phyloP scores from a whole-genome alignment of 2,329 filamentous ascomycete genomes.

The Fusarium humuli region DNA sequence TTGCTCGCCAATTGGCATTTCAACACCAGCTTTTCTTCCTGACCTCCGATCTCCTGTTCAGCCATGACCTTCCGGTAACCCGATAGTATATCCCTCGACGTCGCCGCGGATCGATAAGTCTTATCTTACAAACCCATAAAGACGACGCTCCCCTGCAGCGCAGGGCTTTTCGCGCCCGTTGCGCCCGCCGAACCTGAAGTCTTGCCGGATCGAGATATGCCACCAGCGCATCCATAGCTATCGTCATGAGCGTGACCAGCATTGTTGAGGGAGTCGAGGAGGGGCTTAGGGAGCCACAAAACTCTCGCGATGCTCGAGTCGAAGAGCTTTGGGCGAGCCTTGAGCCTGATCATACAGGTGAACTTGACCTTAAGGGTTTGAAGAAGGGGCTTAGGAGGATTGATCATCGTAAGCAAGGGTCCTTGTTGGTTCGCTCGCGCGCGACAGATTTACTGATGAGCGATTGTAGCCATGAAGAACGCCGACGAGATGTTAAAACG shows the following conservation, averaged over 20 bases:
- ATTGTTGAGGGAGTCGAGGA: conserved; percentile 64
- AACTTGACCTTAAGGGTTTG: conserved; percentile 85
- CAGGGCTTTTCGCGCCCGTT: conserved; percentile 26
- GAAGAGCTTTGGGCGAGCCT: conserved; percentile 86
- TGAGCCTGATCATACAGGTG: conserved; percentile 79
- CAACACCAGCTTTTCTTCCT: conserved; percentile 30
- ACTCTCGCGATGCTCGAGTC: conserved; percentile 83
- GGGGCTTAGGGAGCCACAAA: conserved; percentile 81
- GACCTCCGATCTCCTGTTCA: conserved; percentile 13
- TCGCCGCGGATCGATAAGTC: conserved; percentile 10
- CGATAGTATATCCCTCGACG: conserved; percentile 7
- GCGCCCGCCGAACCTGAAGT: conserved; percentile 28
- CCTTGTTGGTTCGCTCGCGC: conserved; percentile 14
- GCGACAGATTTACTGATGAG: conserved; percentile 41
- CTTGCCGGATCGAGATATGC: conserved; percentile 51
- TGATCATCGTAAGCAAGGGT: conserved; percentile 79
- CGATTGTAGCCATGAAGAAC: conserved; percentile 78
- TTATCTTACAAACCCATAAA: conserved; percentile 4
- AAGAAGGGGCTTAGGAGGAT: conserved; percentile 87
- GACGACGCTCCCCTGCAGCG: conserved; percentile 19
- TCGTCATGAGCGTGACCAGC: conserved; percentile 57
- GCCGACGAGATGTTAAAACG: conserved; percentile 85
- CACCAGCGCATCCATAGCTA: conserved; percentile 37
- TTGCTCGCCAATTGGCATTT: conserved; percentile 39
- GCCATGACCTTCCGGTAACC: conserved; percentile 43